A percentile compares a stretch with the other conserved stretches of the same genome.
Evolutionary conservation across 768 basidiomycete species (phyloP).

Genomic region (Termitomyces sp.): DNA sequence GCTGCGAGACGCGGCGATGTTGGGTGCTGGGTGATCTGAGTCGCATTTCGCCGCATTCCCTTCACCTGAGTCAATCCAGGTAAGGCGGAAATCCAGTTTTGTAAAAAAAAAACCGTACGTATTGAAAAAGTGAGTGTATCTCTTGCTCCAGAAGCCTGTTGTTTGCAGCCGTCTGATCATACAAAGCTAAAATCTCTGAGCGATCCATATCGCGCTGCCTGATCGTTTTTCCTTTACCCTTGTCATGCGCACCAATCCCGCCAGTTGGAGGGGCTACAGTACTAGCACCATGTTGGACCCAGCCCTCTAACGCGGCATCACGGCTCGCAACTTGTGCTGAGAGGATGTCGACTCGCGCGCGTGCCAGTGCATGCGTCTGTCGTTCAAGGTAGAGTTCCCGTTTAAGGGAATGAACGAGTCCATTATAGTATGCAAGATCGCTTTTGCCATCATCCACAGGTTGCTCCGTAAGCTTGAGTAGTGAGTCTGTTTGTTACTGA

Average conservation of each 20-base stretch:
- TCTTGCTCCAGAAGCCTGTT: constrained; percentile 35
- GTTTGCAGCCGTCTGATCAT: constrained; percentile 22
- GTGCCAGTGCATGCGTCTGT: constrained; percentile 27
- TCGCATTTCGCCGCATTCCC: constrained; percentile 3
- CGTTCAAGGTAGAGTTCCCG: constrained; percentile 34
- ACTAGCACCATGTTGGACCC: not conserved
- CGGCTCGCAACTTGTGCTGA: constrained; percentile 44
- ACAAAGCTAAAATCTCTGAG: constrained; percentile 26
- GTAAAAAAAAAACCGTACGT: constrained; percentile 15
- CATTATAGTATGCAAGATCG: constrained; percentile 15
- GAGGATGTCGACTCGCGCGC: constrained; percentile 31
- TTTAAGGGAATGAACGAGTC: constrained; percentile 31
- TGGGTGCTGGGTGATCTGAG: not conserved
- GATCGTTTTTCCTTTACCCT: not conserved
- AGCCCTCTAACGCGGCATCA: constrained; percentile 38
- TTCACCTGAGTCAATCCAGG: not conserved
- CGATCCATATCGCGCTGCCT: constrained; percentile 2
- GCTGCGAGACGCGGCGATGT: not conserved
- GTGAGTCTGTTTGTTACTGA: not conserved
- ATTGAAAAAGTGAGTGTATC: constrained; percentile 21
- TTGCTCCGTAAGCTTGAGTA: not conserved
- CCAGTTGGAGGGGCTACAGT: not conserved
- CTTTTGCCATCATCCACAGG: not conserved
- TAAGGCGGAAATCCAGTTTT: not conserved
- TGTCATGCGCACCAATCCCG: not conserved